A percentile compares a stretch with the other conserved stretches of the same genome.
Evolutionary conservation across 352 stramenopile genomes (phyloP).

Genomic region (Aphanomyces cochlioides): DNA sequence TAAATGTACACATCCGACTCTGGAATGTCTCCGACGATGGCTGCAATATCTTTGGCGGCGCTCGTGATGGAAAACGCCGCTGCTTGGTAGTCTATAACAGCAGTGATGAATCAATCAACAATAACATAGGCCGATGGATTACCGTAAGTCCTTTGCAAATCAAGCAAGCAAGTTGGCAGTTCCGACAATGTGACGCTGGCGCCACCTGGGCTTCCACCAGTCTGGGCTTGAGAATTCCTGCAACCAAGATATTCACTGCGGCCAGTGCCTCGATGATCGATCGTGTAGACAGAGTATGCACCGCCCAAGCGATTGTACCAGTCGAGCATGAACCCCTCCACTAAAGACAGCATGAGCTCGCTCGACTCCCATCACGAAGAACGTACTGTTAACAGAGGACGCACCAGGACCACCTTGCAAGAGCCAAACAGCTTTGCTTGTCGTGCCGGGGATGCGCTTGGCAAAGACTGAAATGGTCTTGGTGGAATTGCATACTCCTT

Average conservation of each 20-base stretch:
- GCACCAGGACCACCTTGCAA: slow-evolving; percentile 43
- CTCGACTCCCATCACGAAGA: not conserved
- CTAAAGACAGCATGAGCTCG: slow-evolving; percentile 24
- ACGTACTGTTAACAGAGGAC: slow-evolving; percentile 40
- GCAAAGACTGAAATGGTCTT: slow-evolving; percentile 43
- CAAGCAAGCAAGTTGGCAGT: slow-evolving; percentile 38
- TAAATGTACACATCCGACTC: not conserved
- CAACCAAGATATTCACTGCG: slow-evolving; percentile 44
- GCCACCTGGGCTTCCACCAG: slow-evolving; percentile 34
- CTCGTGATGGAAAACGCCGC: slow-evolving; percentile 45
- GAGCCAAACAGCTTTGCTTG: slow-evolving; percentile 39
- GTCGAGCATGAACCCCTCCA: slow-evolving; percentile 38
- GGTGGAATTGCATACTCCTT: slow-evolving; percentile 35
- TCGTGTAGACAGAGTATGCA: slow-evolving; percentile 49
- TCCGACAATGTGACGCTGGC: slow-evolving; percentile 31
- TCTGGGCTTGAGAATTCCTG: slow-evolving; percentile 38
- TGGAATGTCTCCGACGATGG: slow-evolving; percentile 32
- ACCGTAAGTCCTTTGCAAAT: slow-evolving; percentile 40
- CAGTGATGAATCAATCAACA: slow-evolving; percentile 39
- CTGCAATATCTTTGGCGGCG: slow-evolving; percentile 38
- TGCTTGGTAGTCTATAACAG: slow-evolving; percentile 39
- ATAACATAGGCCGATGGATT: slow-evolving; percentile 35
- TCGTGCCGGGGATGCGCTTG: slow-evolving; percentile 37
- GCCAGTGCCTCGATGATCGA: slow-evolving; percentile 51
- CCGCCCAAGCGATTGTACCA: slow-evolving; percentile 33